Evolutionary conservation across 306 rosid genomes (phyloP).

Genomic region (Quercus gilva): DNA sequence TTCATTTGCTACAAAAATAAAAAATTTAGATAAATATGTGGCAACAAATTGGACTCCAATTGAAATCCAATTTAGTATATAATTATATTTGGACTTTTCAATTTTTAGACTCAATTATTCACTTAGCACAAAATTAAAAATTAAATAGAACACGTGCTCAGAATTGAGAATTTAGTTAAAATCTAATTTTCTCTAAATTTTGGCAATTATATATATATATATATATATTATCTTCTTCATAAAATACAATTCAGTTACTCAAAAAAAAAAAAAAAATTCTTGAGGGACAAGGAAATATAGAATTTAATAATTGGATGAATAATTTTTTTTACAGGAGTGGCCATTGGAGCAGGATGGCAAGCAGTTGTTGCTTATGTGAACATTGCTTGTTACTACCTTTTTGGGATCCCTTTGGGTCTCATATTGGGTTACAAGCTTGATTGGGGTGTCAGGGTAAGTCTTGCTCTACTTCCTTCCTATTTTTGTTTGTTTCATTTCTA

Average conservation of each 20-base stretch:
- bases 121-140: no score
- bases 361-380: constrained; percentile 66
- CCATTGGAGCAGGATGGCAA: constrained; percentile 95
- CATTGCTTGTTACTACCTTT: constrained; percentile 59
- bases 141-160: no score
- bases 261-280: no score
- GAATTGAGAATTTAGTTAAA: no score
- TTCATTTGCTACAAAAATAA: no score
- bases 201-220: neutral
- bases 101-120: no score
- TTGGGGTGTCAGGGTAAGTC: constrained; percentile 52
- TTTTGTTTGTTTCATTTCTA: neutral
- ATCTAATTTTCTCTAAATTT: no score
- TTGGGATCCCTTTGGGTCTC: constrained; percentile 81
- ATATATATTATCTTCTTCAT: neutral
- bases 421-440: constrained; percentile 46
- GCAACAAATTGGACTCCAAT: rapidly evolving
- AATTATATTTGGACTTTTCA: no score
- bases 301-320: neutral
- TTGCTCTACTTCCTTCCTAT: neutral
- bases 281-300: neutral
- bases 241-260: no score
- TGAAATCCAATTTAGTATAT: no score
- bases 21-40: no score
- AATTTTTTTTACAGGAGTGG: constrained; percentile 51